Base-by-base conservation (phyloP, 768 basidiomycete species). In the Chiua virens region DNA sequence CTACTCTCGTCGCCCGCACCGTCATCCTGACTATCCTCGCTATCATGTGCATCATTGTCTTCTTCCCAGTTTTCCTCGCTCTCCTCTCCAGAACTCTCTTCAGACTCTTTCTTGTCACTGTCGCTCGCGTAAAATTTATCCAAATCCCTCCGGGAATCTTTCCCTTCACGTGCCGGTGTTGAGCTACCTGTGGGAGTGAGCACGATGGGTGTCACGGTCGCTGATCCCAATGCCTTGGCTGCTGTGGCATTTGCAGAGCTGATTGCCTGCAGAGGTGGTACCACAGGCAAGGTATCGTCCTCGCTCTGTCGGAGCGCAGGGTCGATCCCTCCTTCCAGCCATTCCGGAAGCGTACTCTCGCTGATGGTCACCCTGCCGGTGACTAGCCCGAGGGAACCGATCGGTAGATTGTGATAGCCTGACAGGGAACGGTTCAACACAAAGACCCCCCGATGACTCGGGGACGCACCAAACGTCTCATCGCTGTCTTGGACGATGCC, bases 241-340 rank as follows among this genome's bases (percentile, higher is more conserved):
- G 54, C 52, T 23, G 64, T 47, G 47, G 61, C 56, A 56, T 61
- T 62, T 30, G 62, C 42, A 65, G 79, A 57, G n/a, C 75, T 75
- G 39, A 80, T 69, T 2, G 78, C 75, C 30, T 71, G 70, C 18
- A 67, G 63, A 8, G 62, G 63, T 20, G 71, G 65, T 28, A 68
- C 64, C 21, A 38, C 27, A 2, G 57, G 61, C n/a, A 62, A 61
- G 1, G 57, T 57, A 49, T 87, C 86, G 10, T 86, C 84, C 41
- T 78, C 80, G 18, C 72, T 75, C 53, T 92, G 87, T 51, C 95
- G 79, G 49, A 98, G 69, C 0, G 79, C 75, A 2, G 89, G 72
- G 57, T 93, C 90, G 5, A 90, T 90, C 0, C 92, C 93, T 48
- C 81, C 76, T 66, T 95, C 92, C 6, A 89, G 76, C 95, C 95